Evolutionary conservation across 1,284 basidiomycete genomes (phyloP).

Genomic region (Caloboletus firmus): DNA sequence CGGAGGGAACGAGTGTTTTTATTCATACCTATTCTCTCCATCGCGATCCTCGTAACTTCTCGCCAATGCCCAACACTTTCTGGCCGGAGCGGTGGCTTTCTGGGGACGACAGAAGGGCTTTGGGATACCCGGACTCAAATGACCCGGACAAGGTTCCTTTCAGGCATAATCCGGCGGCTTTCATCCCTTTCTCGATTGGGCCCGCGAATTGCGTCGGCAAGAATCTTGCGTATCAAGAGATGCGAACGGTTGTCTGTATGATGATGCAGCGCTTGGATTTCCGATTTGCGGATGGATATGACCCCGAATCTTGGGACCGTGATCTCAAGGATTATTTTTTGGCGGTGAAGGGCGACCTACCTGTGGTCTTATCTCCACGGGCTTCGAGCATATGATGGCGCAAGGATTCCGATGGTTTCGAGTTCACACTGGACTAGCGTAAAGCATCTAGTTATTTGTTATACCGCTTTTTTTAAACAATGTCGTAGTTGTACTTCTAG

Average conservation of each 20-base stretch:
- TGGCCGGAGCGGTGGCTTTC: conserved; percentile 46
- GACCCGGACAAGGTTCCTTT: conserved; percentile 29
- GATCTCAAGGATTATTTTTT: conserved; percentile 38
- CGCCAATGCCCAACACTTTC: conserved; percentile 40
- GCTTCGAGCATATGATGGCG: conserved; percentile 17
- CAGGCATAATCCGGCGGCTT: conserved; percentile 33
- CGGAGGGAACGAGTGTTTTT: conserved; percentile 49
- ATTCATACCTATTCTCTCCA: conserved; percentile 51
- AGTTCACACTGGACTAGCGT: conserved; percentile 25
- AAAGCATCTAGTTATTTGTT: conserved; percentile 30
- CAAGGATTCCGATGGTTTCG: conserved; percentile 9
- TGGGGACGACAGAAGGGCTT: conserved; percentile 27
- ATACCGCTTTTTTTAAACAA: conserved; percentile 9
- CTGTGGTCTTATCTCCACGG: conserved; percentile 38
- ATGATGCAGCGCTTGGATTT: conserved; percentile 36
- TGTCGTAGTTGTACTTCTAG: conserved; percentile 23
- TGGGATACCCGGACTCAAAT: conserved; percentile 30
- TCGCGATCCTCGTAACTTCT: conserved; percentile 40
- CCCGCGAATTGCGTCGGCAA: conserved; percentile 38
- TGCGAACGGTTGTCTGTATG: conserved; percentile 35
- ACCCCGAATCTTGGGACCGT: conserved; percentile 32
- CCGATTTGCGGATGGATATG: conserved; percentile 34
- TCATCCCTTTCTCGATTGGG: conserved; percentile 36
- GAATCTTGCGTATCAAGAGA: conserved; percentile 37
- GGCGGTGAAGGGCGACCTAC: conserved; percentile 31